Base-by-base conservation (phyloP, 768 basidiomycete genomes). In the Mycena floridula region DNA sequence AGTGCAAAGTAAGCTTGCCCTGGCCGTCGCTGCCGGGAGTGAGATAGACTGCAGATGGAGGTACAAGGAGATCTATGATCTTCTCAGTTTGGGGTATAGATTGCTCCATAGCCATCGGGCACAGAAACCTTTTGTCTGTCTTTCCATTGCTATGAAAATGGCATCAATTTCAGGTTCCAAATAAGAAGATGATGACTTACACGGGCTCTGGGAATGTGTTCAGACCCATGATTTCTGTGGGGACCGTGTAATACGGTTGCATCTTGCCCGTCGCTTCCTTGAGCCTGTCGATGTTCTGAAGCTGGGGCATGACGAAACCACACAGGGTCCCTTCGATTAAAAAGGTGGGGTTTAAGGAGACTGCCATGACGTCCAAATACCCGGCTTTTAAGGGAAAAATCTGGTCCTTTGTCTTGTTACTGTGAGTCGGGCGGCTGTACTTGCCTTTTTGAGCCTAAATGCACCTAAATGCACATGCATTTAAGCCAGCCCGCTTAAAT, bases 161-260 rank as follows among this genome's bases (percentile, higher is more conserved):
- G 23, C 21, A 36, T 21, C 16, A 21, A 5, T 11, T 13, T 4
- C 12, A 16, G n/a, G 23, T 5, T 11, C 16, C 16, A 15, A 7
- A 13, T n/a, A 18, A 36, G 7, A 9, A 23, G 22, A 44, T 24
- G 44, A 24, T 9, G 26, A 54, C 73, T 48, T 55, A 76, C 74
- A 64, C 49, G 20, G 79, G 81, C 51, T 72, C 69, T 8, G 79
- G 77, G 52, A 81, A 73, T 26, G 63, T 59, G 18, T 64, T 65
- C 40, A 80, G 59, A 3, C 63, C 56, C 25, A 75, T 32, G 46
- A 69, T 68, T 25, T 65, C 65, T 4, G 68, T 65, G 7, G 79
- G 78, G 5, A 80, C 73, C 7, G 77, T 78, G 53, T 81, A 81
- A 54, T 79, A 76, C 4, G 79, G 77, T 50, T 77, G 76, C 2